Evolutionary conservation across 1,284 basidiomycete species (phyloP).

Genomic region (Porodaedalea pini): DNA sequence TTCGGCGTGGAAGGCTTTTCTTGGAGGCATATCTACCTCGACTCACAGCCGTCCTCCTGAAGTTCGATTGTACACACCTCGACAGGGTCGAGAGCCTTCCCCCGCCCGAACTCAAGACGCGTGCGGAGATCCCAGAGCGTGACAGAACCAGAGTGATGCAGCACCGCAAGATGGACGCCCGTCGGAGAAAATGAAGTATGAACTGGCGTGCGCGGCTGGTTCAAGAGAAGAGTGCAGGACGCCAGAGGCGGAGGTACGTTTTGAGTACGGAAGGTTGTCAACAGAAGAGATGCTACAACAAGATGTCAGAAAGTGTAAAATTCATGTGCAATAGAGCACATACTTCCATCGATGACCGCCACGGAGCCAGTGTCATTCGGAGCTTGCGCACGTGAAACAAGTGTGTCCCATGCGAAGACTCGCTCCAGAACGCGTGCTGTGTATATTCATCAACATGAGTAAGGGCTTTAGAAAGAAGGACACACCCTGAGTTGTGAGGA

Average conservation of each 20-base stretch:
- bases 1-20: neutral
- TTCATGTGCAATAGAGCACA: conserved; percentile 28
- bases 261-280: conserved; percentile 92
- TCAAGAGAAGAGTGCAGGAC: conserved; percentile 54
- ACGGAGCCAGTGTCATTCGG: conserved; percentile 83
- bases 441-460: conserved; percentile 5
- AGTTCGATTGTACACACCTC: conserved; percentile 45
- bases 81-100: conserved; percentile 60
- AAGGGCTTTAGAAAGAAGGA: conserved; percentile 17
- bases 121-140: conserved; percentile 72
- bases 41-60: conserved; percentile 16
- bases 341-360: conserved; percentile 89
- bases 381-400: conserved; percentile 53
- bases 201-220: conserved; percentile 44
- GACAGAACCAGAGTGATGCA: conserved; percentile 65
- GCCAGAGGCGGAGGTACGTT: conserved; percentile 97
- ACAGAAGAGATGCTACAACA: conserved; percentile 60
- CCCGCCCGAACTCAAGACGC: conserved; percentile 55
- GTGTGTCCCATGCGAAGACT: conserved; percentile 77
- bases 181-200: conserved; percentile 63
- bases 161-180: conserved; percentile 58
- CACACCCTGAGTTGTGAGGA: conserved; percentile 67
- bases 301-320: conserved; percentile 7
- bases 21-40: conserved; percentile 8
- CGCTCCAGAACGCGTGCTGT: conserved; percentile 58